These are phyloP conservation scores for Mychonastes homosphaera DNA, from an alignment of 139 green algal species.

Conservation along the genomic window DNA sequence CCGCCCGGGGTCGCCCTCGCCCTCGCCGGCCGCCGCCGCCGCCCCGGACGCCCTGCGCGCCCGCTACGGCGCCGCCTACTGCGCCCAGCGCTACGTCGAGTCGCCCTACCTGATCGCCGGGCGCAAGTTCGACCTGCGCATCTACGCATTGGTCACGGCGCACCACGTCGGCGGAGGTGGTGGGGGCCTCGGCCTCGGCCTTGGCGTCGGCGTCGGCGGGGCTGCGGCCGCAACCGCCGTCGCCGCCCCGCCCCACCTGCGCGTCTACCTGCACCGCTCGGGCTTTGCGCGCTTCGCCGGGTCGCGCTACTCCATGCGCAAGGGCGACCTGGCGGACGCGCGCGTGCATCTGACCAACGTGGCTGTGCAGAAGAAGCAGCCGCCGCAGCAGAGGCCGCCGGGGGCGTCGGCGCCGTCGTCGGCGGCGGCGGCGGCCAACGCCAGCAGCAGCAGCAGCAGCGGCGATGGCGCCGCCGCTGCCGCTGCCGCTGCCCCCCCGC, in stretches of 20 bases:
- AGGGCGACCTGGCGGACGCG: slow-evolving; percentile 57
- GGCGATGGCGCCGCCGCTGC: too few relatives aligned
- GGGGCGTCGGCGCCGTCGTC: too few relatives aligned
- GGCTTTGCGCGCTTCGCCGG: slow-evolving; percentile 72
- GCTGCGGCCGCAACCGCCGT: too few relatives aligned
- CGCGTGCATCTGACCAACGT: slow-evolving; percentile 77
- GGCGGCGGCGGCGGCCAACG: too few relatives aligned
- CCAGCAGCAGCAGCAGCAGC: too few relatives aligned
- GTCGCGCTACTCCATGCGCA: slow-evolving; percentile 33
- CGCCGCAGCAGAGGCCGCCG: slow-evolving; percentile 29
- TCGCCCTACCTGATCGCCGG: slow-evolving; percentile 45
- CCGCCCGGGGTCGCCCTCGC: too few relatives aligned
- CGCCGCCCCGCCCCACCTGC: slow-evolving; percentile 53
- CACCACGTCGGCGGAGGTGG: too few relatives aligned
- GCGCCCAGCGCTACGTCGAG: slow-evolving; percentile 56
- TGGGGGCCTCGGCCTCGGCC: too few relatives aligned
- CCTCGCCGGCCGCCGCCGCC: too few relatives aligned
- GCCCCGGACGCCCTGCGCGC: too few relatives aligned
- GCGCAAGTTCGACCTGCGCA: slow-evolving; percentile 79
- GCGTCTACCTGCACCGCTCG: slow-evolving; percentile 47
- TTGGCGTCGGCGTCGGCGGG: too few relatives aligned
- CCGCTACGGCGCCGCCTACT: not conserved
- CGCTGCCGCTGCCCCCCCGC: too few relatives aligned
- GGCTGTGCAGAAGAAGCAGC: slow-evolving; percentile 60
- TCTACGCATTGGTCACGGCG: slow-evolving; percentile 64